Conservation (phyloP, 2,329 filamentous ascomycete species). For the Sporothrix curviconia region DNA sequence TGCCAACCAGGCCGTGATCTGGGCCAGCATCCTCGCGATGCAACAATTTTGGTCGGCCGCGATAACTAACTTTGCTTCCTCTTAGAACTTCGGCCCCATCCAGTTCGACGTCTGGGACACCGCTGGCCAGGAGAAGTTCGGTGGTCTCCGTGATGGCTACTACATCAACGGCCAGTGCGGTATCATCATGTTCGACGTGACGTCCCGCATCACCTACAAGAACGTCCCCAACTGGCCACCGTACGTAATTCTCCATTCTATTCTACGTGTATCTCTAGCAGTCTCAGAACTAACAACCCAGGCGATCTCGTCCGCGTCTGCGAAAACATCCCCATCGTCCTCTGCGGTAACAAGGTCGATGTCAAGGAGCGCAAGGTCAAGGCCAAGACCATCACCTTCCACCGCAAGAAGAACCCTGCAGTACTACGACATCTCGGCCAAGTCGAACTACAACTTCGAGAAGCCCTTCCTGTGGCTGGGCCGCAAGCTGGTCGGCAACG, state of each 20-base stretch:
- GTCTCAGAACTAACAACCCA: constrained; percentile 30
- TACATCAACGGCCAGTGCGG: constrained; percentile 99
- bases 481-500: constrained; percentile 95
- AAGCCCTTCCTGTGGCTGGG: constrained; percentile 99
- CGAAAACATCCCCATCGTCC: constrained; percentile 98
- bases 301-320: constrained; percentile 98
- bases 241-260: constrained; percentile 51
- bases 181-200: constrained; percentile 99
- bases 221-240: constrained; percentile 99
- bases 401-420: constrained; percentile 99
- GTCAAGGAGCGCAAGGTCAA: constrained; percentile 99
- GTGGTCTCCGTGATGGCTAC: constrained; percentile 98
- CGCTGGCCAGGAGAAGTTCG: constrained; percentile 98
- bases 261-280: neutral
- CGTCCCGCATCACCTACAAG: constrained; percentile 99
- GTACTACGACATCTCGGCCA: constrained; percentile 99
- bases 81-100: constrained; percentile 83
- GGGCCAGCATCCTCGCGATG: no score
- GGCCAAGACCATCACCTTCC: constrained; percentile 99
- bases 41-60: no score
- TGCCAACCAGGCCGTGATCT: no score
- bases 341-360: constrained; percentile 99
- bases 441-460: constrained; percentile 99
- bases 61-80: constrained; percentile 21
- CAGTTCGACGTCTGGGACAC: constrained; percentile 99